A percentile compares a stretch with the other conserved stretches of the same genome.
Conservation (phyloP, 2,329 filamentous ascomycete species). For the Trichoderma simmonsii region DNA sequence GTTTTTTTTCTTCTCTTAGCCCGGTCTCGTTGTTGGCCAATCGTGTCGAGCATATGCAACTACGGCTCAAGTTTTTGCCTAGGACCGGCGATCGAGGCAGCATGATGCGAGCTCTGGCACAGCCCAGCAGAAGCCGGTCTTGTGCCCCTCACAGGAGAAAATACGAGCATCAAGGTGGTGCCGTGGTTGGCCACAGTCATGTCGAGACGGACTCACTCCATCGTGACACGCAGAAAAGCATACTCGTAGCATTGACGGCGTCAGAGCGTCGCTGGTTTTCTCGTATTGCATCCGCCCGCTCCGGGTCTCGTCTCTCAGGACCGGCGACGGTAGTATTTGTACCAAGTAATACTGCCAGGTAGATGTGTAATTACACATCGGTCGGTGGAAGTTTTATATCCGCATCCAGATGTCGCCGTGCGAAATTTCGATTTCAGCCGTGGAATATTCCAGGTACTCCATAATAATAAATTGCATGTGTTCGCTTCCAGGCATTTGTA, state of each 20-base stretch:
- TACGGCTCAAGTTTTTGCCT: not conserved
- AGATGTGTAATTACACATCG: not conserved
- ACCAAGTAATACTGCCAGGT: not conserved
- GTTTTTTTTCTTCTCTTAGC: not conserved
- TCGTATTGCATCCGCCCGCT: slow-evolving; percentile 13
- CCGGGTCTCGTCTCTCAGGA: not conserved
- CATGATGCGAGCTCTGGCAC: not conserved
- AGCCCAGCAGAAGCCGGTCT: not conserved
- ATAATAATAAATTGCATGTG: slow-evolving; percentile 9
- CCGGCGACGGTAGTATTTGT: not conserved
- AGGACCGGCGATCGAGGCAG: not conserved
- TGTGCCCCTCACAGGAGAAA: slow-evolving; percentile 4
- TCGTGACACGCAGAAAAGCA: not conserved
- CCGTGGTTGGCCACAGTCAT: slow-evolving; percentile 3
- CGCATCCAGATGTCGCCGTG: not conserved
- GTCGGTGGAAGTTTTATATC: not conserved
- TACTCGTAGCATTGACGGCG: not conserved
- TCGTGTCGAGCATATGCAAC: not conserved
- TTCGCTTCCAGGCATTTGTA: not conserved
- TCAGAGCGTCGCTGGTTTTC: slow-evolving; percentile 4
- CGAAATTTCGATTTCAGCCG: slow-evolving; percentile 1
- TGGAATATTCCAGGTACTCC: slow-evolving; percentile 11
- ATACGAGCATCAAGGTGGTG: slow-evolving; percentile 12
- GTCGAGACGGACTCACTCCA: not conserved
- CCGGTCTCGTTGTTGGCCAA: not conserved